Evolutionary conservation across 2,329 filamentous ascomycete species (phyloP), one percentile per base, ranked within the genome.

Genomic region (Rosellinia necatrix): DNA sequence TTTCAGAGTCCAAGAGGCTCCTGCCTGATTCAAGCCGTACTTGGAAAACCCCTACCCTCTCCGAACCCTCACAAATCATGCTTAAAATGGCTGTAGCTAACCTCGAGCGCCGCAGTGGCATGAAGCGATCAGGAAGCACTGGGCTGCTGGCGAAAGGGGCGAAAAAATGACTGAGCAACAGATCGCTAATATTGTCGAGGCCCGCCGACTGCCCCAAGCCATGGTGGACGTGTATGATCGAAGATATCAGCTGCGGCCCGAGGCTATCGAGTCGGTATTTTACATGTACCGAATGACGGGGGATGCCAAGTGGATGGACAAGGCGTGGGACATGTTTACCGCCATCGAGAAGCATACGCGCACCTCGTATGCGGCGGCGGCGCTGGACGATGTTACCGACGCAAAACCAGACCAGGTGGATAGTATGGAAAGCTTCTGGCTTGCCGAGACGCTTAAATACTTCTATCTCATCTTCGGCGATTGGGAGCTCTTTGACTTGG

Each of bases 221-320:
- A 82, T 88, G 68, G 75, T 79, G 2, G 74, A 75, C 15, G 78
- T 87, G 42, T 70, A 74, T 37, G 82, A 87, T 54, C 72, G 76
- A 35, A 78, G 79, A 52, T 90, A 90, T 67, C 82, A 89, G 25
- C 76, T 91, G 40, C 81, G 87, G 54, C 89, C 89, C 17, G 90
- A 93, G 73, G 89, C 89, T 2, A 91, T 93, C 50, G 90, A 93
- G 75, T 89, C 85, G 12, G 83, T 94, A 4, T 93, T 91, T 71
- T 82, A 91, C 68, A 83, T 93, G 77, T 91, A 88, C 70, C 83
- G 89, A 54, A 78, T 90, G 56, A 91, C 88, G 0, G 89, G 88
- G 22, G 83, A 90, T 60, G 63, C 77, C 1, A 74, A 77, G 44
- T 88, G 85, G 80, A 83, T 83, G 67, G 81, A 88, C 55, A 85